Evolutionary conservation across 148 eudicot genomes (phyloP).

Genomic region (Pharnaceum exiguum): DNA sequence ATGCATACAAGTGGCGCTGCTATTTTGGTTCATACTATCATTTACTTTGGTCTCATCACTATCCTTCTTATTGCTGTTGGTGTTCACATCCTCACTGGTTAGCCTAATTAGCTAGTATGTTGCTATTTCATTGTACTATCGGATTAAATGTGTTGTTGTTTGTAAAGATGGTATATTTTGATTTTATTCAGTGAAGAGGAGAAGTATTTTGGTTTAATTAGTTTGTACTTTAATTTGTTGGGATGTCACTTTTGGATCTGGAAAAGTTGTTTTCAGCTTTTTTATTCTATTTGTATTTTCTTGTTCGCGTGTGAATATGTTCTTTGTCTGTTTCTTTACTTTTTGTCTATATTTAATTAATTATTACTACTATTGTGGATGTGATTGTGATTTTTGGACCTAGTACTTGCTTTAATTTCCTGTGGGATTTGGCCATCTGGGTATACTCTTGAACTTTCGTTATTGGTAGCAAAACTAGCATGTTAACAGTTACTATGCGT

Average conservation of each 20-base stretch:
- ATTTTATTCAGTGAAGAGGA: no score
- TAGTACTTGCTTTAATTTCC: no score
- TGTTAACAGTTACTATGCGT: no score
- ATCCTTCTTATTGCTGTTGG: conserved; percentile 54
- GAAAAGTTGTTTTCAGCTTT: background rate
- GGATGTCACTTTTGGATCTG: conserved; percentile 11
- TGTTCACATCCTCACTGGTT: conserved; percentile 56
- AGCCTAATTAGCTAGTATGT: background rate
- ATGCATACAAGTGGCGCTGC: conserved; percentile 59
- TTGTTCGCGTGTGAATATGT: background rate
- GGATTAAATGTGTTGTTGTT: background rate
- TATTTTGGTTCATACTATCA: conserved; percentile 48
- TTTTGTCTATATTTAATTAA: background rate
- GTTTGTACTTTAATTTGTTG: background rate
- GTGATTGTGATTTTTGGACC: no score
- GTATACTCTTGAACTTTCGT: no score
- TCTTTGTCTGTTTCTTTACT: background rate
- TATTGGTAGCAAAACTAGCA: no score
- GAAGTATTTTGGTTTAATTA: no score
- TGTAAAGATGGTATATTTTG: no score
- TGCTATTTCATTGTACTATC: background rate
- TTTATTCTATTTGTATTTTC: background rate
- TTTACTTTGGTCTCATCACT: conserved; percentile 52
- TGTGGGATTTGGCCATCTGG: no score
- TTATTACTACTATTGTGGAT: no score